These are phyloP conservation scores for Botrytis hyacinthi DNA, from an alignment of 2,329 filamentous ascomycete genomes.

Conservation along the genomic window DNA sequence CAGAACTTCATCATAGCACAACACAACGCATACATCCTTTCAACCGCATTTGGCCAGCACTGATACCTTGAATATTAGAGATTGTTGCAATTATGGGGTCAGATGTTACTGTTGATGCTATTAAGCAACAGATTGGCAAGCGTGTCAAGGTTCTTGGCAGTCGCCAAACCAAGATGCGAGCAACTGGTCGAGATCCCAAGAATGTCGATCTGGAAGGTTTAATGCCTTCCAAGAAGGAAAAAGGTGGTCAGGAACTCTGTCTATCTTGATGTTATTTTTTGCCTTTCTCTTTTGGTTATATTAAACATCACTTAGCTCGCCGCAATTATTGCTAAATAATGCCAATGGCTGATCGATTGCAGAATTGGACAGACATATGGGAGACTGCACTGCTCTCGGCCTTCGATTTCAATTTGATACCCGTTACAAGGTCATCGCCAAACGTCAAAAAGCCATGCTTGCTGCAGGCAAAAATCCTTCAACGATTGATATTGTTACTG, in stretches of 20 bases:
- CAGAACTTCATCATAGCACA: neutral
- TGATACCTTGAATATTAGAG: conserved; percentile 8
- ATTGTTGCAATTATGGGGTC: conserved; percentile 30
- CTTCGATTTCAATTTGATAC: conserved; percentile 31
- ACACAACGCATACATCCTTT: neutral
- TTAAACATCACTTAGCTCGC: neutral
- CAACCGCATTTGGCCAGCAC: neutral
- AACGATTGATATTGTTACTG: neutral
- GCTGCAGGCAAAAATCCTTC: conserved; percentile 42
- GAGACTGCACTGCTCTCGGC: conserved; percentile 28
- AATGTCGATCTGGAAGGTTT: conserved; percentile 29
- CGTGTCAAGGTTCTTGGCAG: conserved; percentile 52
- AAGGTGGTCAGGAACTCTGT: conserved; percentile 5
- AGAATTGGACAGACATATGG: conserved; percentile 20
- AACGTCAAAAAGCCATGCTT: conserved; percentile 47
- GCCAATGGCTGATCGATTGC: neutral
- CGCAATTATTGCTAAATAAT: neutral
- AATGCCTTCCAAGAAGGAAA: conserved; percentile 18
- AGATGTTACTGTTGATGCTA: conserved; percentile 29
- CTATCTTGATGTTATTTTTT: neutral
- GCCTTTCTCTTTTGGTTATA: neutral
- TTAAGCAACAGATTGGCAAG: conserved; percentile 32
- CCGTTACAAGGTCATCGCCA: conserved; percentile 51
- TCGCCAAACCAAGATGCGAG: conserved; percentile 46
- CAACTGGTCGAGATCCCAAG: conserved; percentile 45